phyloP scores from a whole-genome alignment of 306 rosid species.

The Corylus americana region DNA sequence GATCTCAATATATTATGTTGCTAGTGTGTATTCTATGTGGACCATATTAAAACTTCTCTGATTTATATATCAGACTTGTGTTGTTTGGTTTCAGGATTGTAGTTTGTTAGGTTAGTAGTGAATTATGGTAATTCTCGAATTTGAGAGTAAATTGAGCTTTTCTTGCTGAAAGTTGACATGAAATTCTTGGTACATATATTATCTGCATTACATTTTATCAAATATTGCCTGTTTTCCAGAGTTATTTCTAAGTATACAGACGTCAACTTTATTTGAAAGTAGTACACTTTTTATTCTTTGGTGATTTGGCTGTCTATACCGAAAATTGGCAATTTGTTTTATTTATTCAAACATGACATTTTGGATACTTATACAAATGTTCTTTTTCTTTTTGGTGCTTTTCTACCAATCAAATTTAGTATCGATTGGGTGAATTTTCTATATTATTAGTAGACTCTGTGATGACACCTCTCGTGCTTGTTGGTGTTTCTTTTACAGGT shows the following conservation, averaged over 20 bases:
- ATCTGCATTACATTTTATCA: background rate
- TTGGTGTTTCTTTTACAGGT: conserved; percentile 63
- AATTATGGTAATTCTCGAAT: background rate
- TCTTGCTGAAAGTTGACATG: background rate
- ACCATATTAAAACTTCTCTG: background rate
- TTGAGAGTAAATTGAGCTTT: background rate
- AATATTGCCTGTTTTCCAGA: background rate
- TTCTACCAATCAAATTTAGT: background rate
- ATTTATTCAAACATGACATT: background rate
- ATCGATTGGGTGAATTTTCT: background rate
- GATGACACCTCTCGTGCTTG: background rate
- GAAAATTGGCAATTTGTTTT: background rate
- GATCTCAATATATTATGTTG: background rate
- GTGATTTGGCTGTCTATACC: background rate
- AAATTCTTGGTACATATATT: background rate
- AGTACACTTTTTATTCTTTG: background rate
- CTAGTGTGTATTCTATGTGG: background rate
- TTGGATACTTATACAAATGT: background rate
- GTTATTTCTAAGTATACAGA: background rate
- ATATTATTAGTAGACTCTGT: conserved; percentile 5
- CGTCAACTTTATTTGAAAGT: background rate
- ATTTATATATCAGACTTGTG: background rate
- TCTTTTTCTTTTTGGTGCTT: background rate
- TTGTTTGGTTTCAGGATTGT: background rate
- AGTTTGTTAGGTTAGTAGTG: background rate